These are phyloP conservation scores for Scutellaria minor DNA, from an alignment of 257 asterid genomes.

Conservation along the genomic window DNA sequence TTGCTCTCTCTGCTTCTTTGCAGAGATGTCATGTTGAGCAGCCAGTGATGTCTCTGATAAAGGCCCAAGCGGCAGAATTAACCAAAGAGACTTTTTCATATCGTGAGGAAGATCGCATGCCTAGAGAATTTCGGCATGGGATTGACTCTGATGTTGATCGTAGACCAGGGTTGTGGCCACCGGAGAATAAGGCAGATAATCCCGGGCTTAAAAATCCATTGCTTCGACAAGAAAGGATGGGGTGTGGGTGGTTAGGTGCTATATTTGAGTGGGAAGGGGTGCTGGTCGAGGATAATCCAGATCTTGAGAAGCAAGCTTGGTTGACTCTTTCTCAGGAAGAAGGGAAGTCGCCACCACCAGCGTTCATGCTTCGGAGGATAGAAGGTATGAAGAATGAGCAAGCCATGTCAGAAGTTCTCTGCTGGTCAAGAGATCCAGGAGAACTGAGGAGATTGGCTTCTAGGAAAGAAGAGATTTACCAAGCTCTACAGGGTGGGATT, in stretches of 20 bases:
- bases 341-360: slow-evolving; percentile 81
- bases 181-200: slow-evolving; percentile 80
- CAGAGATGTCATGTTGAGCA: slow-evolving; percentile 31
- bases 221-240: slow-evolving; percentile 93
- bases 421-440: slow-evolving; percentile 90
- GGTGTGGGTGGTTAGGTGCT: slow-evolving; percentile 95
- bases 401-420: slow-evolving; percentile 91
- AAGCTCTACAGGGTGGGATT: slow-evolving; percentile 75
- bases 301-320: slow-evolving; percentile 93
- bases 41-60: slow-evolving; percentile 37
- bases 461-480: slow-evolving; percentile 87
- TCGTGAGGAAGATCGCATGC: slow-evolving; percentile 59
- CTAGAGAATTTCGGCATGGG: slow-evolving; percentile 51
- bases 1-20: slow-evolving; percentile 34
- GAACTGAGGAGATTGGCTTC: slow-evolving; percentile 66
- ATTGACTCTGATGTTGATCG: slow-evolving; percentile 59
- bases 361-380: slow-evolving; percentile 72
- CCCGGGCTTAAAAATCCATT: slow-evolving; percentile 83
- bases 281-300: slow-evolving; percentile 79
- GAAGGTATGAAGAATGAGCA: slow-evolving; percentile 99
- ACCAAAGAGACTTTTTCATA: slow-evolving; percentile 63
- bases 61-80: slow-evolving; percentile 76
- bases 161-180: slow-evolving; percentile 80
- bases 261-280: slow-evolving; percentile 98
- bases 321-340: slow-evolving; percentile 77